phyloP scores from a whole-genome alignment of 2,329 filamentous ascomycete species.

The Aureobasidium uvarum region DNA sequence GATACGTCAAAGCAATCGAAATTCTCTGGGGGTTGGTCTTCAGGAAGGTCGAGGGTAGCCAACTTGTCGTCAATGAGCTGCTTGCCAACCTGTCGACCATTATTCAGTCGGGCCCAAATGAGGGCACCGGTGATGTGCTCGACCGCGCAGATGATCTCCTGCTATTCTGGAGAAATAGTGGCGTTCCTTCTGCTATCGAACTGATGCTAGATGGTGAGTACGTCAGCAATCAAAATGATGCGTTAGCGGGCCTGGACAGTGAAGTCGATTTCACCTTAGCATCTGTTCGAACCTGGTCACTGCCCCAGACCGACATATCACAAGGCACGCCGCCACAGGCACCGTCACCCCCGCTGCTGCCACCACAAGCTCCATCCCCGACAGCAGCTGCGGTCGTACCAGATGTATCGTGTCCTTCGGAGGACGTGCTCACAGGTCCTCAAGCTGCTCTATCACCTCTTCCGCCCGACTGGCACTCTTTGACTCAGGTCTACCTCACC shows the following conservation, averaged over 20 bases:
- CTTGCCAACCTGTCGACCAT: background rate
- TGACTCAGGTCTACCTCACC: slow-evolving; percentile 71
- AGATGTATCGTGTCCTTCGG: slow-evolving; percentile 24
- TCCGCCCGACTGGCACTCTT: slow-evolving; percentile 56
- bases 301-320: slow-evolving; percentile 58
- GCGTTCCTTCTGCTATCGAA: slow-evolving; percentile 17
- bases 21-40: slow-evolving; percentile 66
- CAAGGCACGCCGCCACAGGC: background rate
- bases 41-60: slow-evolving; percentile 59
- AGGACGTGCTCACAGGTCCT: background rate
- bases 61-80: slow-evolving; percentile 29
- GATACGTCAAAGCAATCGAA: slow-evolving; percentile 73
- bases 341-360: background rate
- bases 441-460: slow-evolving; percentile 36
- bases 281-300: slow-evolving; percentile 43
- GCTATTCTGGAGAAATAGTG: slow-evolving; percentile 10
- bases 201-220: slow-evolving; percentile 17
- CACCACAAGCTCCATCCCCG: background rate
- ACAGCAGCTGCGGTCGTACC: background rate
- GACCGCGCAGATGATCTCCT: background rate
- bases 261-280: background rate
- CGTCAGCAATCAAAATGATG: background rate
- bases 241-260: background rate
- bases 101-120: slow-evolving; percentile 30
- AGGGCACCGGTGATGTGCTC: slow-evolving; percentile 55